A percentile compares a stretch with the other conserved stretches of the same genome.
Evolutionary conservation across 257 asterid species (phyloP).

Genomic region (Gynochthodes officinalis): DNA sequence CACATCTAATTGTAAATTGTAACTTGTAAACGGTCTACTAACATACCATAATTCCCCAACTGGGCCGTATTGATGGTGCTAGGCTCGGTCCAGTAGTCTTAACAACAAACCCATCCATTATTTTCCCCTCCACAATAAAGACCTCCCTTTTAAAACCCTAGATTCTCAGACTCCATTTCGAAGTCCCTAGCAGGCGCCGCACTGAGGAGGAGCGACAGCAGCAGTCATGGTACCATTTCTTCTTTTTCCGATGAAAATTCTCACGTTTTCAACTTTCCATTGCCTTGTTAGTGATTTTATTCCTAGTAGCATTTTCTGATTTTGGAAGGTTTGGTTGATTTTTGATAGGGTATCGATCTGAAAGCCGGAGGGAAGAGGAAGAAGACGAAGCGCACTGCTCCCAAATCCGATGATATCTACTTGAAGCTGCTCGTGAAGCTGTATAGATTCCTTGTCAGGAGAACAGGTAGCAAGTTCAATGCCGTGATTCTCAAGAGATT

Average conservation of each 20-base stretch:
- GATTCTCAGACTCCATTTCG: not conserved
- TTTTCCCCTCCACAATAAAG: not conserved
- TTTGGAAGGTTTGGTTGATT: not conserved
- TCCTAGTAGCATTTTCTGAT: not conserved
- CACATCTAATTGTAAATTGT: too few species aligned
- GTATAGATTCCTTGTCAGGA: constrained; percentile 84
- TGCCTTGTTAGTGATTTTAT: too few species aligned
- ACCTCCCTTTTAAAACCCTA: constrained; percentile 33
- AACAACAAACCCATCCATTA: not conserved
- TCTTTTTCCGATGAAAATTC: too few species aligned
- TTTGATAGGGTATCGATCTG: constrained; percentile 77
- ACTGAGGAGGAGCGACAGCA: constrained; percentile 20
- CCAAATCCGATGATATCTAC: constrained; percentile 68
- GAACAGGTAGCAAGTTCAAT: constrained; percentile 84
- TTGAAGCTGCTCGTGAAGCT: constrained; percentile 76
- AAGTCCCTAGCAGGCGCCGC: constrained; percentile 14
- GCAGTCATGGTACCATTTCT: constrained; percentile 27
- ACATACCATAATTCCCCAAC: not conserved
- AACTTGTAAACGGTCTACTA: too few species aligned
- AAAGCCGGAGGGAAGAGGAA: constrained; percentile 89
- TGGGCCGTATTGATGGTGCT: not conserved
- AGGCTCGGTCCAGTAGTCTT: not conserved
- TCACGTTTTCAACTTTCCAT: not conserved
- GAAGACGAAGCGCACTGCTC: constrained; percentile 79
- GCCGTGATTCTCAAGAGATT: constrained; percentile 80